A percentile compares a stretch with the other conserved stretches of the same genome.
phyloP scores from a whole-genome alignment of 208 protist species.

The Jaenimonas drosophilae region DNA sequence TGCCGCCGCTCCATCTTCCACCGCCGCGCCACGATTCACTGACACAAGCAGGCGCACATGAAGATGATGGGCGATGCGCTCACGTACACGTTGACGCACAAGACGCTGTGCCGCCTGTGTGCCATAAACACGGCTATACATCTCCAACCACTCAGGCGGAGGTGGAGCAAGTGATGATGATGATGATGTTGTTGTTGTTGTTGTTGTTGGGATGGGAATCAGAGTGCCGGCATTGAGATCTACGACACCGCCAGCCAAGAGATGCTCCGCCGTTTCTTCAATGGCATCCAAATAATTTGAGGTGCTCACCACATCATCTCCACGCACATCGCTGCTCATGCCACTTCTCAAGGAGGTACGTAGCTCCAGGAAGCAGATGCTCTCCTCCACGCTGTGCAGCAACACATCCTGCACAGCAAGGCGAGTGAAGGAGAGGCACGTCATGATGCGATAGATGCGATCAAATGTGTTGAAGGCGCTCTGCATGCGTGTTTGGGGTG shows the following conservation, averaged over 20 bases:
- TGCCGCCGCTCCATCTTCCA: slow-evolving; percentile 22
- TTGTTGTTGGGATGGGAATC: too few species aligned
- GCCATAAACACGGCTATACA: too few species aligned
- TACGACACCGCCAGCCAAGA: slow-evolving; percentile 54
- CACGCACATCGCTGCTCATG: too few species aligned
- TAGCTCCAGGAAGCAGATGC: slow-evolving; percentile 59
- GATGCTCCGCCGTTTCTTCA: too few species aligned
- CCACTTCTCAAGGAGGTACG: slow-evolving; percentile 72
- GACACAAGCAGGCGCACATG: slow-evolving; percentile 77
- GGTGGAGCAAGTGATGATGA: too few species aligned
- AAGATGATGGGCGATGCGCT: slow-evolving; percentile 16
- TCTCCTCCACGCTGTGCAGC: slow-evolving; percentile 52
- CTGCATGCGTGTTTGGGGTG: slow-evolving; percentile 43
- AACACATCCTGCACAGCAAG: slow-evolving; percentile 79
- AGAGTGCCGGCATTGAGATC: slow-evolving; percentile 52
- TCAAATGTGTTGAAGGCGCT: slow-evolving; percentile 76
- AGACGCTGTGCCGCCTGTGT: too few species aligned
- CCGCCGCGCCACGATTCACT: slow-evolving; percentile 39
- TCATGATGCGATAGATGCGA: slow-evolving; percentile 68
- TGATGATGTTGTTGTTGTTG: too few species aligned
- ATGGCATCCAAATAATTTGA: too few species aligned
- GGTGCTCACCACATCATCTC: too few species aligned
- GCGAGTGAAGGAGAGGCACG: slow-evolving; percentile 54
- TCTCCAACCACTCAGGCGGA: too few species aligned
- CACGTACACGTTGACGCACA: not conserved